Conservation (phyloP, 305 asterid species). For the Fraxinus ornus region DNA sequence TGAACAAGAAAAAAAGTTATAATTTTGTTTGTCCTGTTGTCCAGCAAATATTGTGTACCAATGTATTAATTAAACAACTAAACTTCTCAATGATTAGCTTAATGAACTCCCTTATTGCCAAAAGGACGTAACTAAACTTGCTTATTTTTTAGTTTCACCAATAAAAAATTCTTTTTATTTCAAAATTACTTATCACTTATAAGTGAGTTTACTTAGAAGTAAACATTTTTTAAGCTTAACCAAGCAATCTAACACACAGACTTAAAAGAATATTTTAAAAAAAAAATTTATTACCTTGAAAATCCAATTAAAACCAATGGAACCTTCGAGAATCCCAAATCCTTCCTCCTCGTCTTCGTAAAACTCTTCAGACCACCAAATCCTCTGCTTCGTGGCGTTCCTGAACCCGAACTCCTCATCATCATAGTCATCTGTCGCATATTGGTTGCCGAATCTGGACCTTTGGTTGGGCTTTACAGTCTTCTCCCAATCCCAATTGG, state of each 20-base stretch:
- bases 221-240: neutral
- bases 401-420: constrained; percentile 52
- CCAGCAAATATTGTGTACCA: neutral
- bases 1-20: neutral
- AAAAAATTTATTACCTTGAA: constrained; percentile 44
- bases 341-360: constrained; percentile 40
- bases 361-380: constrained; percentile 76
- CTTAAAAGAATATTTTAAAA: neutral
- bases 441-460: constrained; percentile 45
- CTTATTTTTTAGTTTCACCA: neutral
- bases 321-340: constrained; percentile 51
- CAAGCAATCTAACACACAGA: neutral
- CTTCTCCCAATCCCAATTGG: constrained; percentile 48
- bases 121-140: neutral
- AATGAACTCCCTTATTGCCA: neutral
- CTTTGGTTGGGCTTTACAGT: constrained; percentile 32
- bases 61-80: neutral
- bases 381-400: constrained; percentile 47
- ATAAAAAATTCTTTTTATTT: neutral
- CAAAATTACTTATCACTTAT: neutral
- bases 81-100: neutral
- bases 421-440: constrained; percentile 35
- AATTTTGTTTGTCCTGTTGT: neutral
- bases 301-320: constrained; percentile 54
- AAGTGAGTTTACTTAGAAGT: neutral